Evolutionary conservation across 208 protist species (phyloP).

Genomic region (Leishmania guyanensis): DNA sequence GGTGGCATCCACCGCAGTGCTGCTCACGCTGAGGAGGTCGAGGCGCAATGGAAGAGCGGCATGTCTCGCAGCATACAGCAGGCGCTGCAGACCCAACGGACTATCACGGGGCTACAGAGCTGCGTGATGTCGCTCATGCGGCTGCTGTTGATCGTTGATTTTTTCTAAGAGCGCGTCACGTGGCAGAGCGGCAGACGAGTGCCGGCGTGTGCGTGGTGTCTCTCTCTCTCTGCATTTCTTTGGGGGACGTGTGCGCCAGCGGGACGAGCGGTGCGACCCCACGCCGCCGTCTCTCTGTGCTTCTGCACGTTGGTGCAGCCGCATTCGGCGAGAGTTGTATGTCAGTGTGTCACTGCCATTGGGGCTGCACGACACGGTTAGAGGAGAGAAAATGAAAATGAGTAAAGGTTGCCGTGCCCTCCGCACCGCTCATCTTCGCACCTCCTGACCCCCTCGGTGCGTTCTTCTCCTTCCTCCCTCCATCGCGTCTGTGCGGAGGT

Average conservation of each 20-base stretch:
- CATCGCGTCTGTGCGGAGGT: no score
- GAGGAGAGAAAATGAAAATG: neutral
- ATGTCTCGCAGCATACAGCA: constrained; percentile 13
- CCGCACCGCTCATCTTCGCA: neutral
- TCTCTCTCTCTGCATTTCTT: neutral
- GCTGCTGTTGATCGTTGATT: constrained; percentile 71
- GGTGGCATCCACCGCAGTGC: neutral
- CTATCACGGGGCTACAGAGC: constrained; percentile 62
- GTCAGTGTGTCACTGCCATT: neutral
- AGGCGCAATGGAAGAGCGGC: constrained; percentile 15
- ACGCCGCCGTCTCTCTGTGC: neutral
- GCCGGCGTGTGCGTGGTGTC: neutral
- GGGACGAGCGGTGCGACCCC: neutral
- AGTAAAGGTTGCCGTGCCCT: neutral
- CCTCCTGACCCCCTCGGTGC: neutral
- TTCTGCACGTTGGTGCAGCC: neutral
- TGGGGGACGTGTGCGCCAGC: neutral
- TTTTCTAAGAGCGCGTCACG: constrained; percentile 29
- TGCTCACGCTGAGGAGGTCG: constrained; percentile 11
- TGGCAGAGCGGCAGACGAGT: neutral
- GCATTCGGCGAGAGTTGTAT: neutral
- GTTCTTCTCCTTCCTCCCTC: neutral
- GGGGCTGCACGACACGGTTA: neutral
- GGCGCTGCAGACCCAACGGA: constrained; percentile 32
- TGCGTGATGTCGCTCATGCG: constrained; percentile 66